These are phyloP conservation scores for Trametes sp. DNA, from an alignment of 1,284 basidiomycete species.

Conservation along the genomic window DNA sequence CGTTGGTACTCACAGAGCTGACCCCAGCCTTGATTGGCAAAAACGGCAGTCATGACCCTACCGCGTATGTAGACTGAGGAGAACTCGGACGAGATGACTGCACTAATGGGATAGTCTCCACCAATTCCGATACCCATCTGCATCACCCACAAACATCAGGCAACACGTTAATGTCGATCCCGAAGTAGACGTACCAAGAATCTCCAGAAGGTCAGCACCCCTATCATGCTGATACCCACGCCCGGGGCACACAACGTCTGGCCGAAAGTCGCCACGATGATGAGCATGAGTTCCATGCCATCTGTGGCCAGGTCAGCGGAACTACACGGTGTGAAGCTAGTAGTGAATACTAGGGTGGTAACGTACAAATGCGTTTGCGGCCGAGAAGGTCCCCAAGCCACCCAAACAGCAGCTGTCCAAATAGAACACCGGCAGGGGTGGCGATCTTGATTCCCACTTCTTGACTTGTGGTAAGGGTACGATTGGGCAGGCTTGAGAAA, in stretches of 20 bases:
- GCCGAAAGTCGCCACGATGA: slow-evolving; percentile 69
- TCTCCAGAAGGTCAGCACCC: slow-evolving; percentile 75
- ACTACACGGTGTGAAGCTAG: too few relatives aligned
- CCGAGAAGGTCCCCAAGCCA: slow-evolving; percentile 77
- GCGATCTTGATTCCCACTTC: slow-evolving; percentile 73
- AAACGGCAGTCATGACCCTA: slow-evolving; percentile 77
- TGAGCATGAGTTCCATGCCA: slow-evolving; percentile 77
- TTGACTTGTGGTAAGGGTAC: slow-evolving; percentile 56
- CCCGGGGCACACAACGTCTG: slow-evolving; percentile 67
- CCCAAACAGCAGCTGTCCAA: slow-evolving; percentile 72
- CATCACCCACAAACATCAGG: slow-evolving; percentile 17
- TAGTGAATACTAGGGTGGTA: slow-evolving; percentile 21
- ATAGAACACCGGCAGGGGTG: slow-evolving; percentile 56
- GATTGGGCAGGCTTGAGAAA: slow-evolving; percentile 27
- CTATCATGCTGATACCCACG: slow-evolving; percentile 72
- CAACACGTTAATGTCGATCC: neutral
- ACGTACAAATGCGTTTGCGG: slow-evolving; percentile 76
- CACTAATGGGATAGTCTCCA: slow-evolving; percentile 74
- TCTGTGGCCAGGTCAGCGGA: too few relatives aligned
- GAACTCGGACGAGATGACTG: slow-evolving; percentile 80
- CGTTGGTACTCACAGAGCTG: slow-evolving; percentile 58
- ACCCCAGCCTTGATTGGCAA: slow-evolving; percentile 75
- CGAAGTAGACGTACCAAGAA: slow-evolving; percentile 55
- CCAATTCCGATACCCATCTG: slow-evolving; percentile 78
- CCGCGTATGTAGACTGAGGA: slow-evolving; percentile 77